Base-by-base conservation (phyloP, 345 rosid species). In the Ceriops decandra region DNA sequence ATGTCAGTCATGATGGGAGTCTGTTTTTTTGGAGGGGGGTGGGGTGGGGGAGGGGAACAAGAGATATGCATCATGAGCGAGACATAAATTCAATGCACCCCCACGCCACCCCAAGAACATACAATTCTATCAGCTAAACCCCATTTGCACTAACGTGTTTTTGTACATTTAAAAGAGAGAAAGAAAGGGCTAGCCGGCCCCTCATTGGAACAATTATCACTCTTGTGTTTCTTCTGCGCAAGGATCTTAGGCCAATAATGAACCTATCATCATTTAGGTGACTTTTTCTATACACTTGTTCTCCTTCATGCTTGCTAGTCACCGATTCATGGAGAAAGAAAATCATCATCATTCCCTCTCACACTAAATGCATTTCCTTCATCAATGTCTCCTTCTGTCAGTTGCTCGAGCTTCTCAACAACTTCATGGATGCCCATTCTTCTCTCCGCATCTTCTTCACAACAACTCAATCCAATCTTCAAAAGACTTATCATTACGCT, bases 381-480 rank as follows among this genome's bases (percentile, higher is more conserved):
- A 13, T 76, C 77, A 2, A 19, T 11, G 2, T 69, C 79, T 46
- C 72, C 83, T 33, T 75, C 89, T 72, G 46, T 76, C 61, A 90
- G 46, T 54, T 71, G 52, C 71, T 77, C 88, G 63, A 87, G 77
- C 76, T 77, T 76, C 36, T 82, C 82, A 15, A 81, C 75, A 1
- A 81, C 90, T 30, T 87, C 85, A 35, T 64, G 77, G 74, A 90
- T 74, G 46, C 75, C 88, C 57, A 80, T 67, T 58, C 93, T 77
- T 28, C 75, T 67, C 60, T 83, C 88, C 7, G 36, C 73, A 67
- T 88, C 93, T 56, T 83, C 88, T 64, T 85, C 90, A 16, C 93
- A 90, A 67, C 96, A 90, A 64, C 88, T 82, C 85, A 90, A 76
- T 21, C 88, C 96, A 9, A 90, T 81, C 82, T 86, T 90, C 82